phyloP scores from a whole-genome alignment of 495 filamentous ascomycete genomes.

The Lentithecium fluviatile region DNA sequence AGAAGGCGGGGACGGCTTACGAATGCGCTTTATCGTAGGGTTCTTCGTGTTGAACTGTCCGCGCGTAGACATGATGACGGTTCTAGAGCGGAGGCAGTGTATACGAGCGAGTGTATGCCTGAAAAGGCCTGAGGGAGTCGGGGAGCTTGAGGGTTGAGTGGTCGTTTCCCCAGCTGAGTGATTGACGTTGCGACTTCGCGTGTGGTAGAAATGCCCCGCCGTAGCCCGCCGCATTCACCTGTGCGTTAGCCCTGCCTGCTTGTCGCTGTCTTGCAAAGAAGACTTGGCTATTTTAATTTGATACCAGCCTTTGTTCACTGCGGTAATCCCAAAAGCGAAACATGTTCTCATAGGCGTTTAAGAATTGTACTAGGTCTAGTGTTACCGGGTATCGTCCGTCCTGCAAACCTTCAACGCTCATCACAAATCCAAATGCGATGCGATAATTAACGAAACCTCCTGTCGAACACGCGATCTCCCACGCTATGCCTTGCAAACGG shows the following conservation, averaged over 20 bases:
- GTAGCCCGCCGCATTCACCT: slow-evolving; percentile 2
- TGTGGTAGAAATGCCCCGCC: slow-evolving; percentile 10
- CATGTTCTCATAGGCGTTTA: too few species aligned
- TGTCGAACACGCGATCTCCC: neutral
- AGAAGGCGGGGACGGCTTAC: slow-evolving; percentile 44
- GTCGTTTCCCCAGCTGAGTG: slow-evolving; percentile 10
- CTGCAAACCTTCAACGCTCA: neutral
- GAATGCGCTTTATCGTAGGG: slow-evolving; percentile 75
- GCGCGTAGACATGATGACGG: slow-evolving; percentile 43
- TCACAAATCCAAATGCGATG: neutral
- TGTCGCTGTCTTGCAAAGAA: too few species aligned
- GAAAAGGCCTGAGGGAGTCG: neutral
- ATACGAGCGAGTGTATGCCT: neutral
- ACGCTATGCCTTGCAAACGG: neutral
- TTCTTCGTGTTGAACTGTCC: slow-evolving; percentile 70
- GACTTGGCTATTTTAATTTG: too few species aligned
- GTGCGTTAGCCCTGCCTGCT: slow-evolving; percentile 1
- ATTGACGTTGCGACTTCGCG: slow-evolving; percentile 20
- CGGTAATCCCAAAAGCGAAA: too few species aligned
- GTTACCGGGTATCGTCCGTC: neutral
- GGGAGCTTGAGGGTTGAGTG: neutral
- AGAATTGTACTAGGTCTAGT: too few species aligned
- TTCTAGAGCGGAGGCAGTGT: too few species aligned
- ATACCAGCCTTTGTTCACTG: too few species aligned
- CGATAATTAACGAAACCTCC: too few species aligned